These are phyloP conservation scores for Rhododendron kiyosumense DNA, from an alignment of 148 eudicot species.

Conservation along the genomic window DNA sequence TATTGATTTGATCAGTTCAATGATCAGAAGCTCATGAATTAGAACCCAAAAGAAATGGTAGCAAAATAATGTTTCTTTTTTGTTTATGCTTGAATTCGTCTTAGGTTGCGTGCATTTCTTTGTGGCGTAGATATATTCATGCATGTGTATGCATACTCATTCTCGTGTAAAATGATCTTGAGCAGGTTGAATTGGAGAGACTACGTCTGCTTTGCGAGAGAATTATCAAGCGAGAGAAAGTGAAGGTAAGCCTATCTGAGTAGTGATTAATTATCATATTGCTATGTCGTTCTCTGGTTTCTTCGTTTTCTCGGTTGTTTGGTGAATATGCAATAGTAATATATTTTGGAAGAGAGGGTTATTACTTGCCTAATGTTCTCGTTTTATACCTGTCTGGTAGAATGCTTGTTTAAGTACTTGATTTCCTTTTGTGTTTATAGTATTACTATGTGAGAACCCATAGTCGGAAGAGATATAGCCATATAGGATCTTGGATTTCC, in stretches of 20 bases:
- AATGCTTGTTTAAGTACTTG: not conserved
- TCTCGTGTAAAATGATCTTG: constrained; percentile 4
- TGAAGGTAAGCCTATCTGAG: constrained; percentile 52
- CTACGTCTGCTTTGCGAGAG: constrained; percentile 92
- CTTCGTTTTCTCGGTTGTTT: not conserved
- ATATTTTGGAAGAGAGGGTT: not conserved
- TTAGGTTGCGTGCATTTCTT: not conserved
- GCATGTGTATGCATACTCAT: not conserved
- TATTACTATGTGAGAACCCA: not conserved
- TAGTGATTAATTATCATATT: not conserved
- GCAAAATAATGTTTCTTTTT: not conserved
- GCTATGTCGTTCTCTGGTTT: not conserved
- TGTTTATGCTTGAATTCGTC: not conserved
- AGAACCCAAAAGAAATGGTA: not conserved
- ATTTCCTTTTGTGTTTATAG: not conserved
- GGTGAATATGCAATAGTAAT: not conserved
- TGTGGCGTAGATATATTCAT: not conserved
- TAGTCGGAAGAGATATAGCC: not conserved
- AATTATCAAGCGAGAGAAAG: constrained; percentile 79
- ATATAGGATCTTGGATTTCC: not conserved
- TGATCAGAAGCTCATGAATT: not conserved
- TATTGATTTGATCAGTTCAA: not conserved
- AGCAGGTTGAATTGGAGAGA: constrained; percentile 93
- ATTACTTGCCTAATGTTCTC: not conserved
- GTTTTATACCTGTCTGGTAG: not conserved